Conservation (phyloP, 306 rosid species). For the Cercis canadensis region DNA sequence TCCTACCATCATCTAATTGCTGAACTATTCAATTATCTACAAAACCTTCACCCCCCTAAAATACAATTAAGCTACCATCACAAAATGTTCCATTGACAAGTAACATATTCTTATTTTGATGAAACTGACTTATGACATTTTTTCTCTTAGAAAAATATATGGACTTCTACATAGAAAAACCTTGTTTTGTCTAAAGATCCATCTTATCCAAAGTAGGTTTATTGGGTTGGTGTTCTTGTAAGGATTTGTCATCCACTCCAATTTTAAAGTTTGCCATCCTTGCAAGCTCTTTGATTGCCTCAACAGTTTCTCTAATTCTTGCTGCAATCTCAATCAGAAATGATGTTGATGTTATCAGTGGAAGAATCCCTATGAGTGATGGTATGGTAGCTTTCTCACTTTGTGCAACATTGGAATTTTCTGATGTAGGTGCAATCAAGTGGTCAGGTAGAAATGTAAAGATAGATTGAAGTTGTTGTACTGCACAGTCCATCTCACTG, state of each 20-base stretch:
- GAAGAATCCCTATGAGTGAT: conserved; percentile 48
- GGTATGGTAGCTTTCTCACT: not conserved
- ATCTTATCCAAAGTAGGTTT: conserved; percentile 1
- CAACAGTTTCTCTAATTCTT: conserved; percentile 42
- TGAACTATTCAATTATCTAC: no score
- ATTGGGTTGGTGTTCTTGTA: conserved; percentile 14
- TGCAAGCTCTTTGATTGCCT: conserved; percentile 46
- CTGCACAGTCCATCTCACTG: conserved; percentile 49
- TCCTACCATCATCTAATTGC: no score
- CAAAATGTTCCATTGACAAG: no score
- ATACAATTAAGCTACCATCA: no score
- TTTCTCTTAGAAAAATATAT: no score
- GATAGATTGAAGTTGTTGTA: conserved; percentile 43
- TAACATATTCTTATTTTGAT: no score
- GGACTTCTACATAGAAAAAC: conserved; percentile 5
- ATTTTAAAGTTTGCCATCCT: conserved; percentile 34
- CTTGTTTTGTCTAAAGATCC: conserved; percentile 10
- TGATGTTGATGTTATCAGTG: conserved; percentile 47
- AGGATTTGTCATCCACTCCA: conserved; percentile 17
- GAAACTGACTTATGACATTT: not conserved
- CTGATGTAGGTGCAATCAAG: conserved; percentile 26
- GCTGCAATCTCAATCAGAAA: conserved; percentile 45
- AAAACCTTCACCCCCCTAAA: no score
- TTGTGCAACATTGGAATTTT: conserved; percentile 18
- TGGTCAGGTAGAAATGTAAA: conserved; percentile 44